Evolutionary conservation across 1,284 basidiomycete genomes (phyloP), one percentile per base, ranked within the genome.

Genomic region (Melampsora americana): DNA sequence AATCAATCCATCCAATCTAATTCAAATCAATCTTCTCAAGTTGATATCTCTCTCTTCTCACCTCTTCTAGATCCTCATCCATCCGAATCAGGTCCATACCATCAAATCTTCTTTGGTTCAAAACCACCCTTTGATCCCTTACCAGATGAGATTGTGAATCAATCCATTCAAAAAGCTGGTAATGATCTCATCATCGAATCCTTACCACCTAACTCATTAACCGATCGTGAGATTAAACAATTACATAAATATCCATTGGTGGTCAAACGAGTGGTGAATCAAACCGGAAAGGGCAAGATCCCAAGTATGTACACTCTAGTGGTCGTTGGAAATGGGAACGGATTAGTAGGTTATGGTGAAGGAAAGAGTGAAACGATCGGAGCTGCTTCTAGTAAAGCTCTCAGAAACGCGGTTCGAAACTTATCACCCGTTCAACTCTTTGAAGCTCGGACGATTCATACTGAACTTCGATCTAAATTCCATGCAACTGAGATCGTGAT

Each of bases 281-380:
- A 81, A 80, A 81, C 82, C 9, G 81, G 80, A 67, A 83, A 83
- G 78, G 82, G 82, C 64, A 81, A 81, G 44, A 78, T 80, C 20
- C 77, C 80, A 1, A 81, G 79, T 79, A 80, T 82, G 80, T 80
- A 81, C 60, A 78, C 81, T 1, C 75, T 82, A 42, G 80, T 82
- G 66, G 79, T 83, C 20, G 81, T 80, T 7, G 82, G 82, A 66
- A 82, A 83, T 75, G 82, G 80, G 18, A 79, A 80, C 23, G 82
- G 82, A 14, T 77, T 83, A 30, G 82, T 83, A 18, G 82, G 82
- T 18, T 82, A 80, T 75, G 82, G 82, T 39, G 80, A 82, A 69
- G 82, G 82, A 60, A 83, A 82, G 72, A 81, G 81, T 61, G 79
- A 77, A 60, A 80, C 81, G 69, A 80, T 80, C 3, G 79, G 80